A percentile compares a stretch with the other conserved stretches of the same genome.
phyloP scores from a whole-genome alignment of 192 early-diverging fungal species.

The Backusella morwellensis region DNA sequence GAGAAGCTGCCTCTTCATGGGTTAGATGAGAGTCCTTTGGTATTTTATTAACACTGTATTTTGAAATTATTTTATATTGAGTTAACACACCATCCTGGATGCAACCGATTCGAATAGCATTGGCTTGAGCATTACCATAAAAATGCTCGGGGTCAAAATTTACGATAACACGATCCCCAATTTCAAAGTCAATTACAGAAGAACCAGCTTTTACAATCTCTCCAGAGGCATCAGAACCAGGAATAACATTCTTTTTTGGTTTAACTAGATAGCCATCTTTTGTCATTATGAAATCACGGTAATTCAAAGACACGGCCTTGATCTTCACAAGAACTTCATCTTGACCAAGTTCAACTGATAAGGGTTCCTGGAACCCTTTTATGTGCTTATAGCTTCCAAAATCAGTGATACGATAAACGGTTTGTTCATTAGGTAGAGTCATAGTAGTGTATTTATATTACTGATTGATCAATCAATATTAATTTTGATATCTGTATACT shows the following conservation, averaged over 20 bases:
- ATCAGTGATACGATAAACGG: not conserved
- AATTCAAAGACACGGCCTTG: not conserved
- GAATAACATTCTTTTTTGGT: slow-evolving; percentile 1
- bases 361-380: not conserved
- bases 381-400: not conserved
- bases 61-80: not conserved
- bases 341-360: not conserved
- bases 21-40: not conserved
- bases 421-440: not conserved
- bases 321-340: slow-evolving; percentile 7
- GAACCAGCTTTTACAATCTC: slow-evolving; percentile 9
- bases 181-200: not conserved
- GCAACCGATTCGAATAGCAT: not conserved
- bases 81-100: slow-evolving; percentile 5
- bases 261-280: not conserved
- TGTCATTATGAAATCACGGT: slow-evolving; percentile 6
- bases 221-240: slow-evolving; percentile 20
- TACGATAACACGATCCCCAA: slow-evolving; percentile 8
- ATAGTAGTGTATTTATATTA: not conserved
- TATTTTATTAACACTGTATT: slow-evolving; percentile 5
- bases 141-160: slow-evolving; percentile 7
- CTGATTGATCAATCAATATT: too few species aligned
- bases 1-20: slow-evolving; percentile 3
- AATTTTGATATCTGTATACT: too few species aligned
- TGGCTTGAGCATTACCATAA: not conserved